A percentile compares a stretch with the other conserved stretches of the same genome.
Evolutionary conservation across 352 stramenopile species (phyloP).

Genomic region (Phytophthora pluvialis): DNA sequence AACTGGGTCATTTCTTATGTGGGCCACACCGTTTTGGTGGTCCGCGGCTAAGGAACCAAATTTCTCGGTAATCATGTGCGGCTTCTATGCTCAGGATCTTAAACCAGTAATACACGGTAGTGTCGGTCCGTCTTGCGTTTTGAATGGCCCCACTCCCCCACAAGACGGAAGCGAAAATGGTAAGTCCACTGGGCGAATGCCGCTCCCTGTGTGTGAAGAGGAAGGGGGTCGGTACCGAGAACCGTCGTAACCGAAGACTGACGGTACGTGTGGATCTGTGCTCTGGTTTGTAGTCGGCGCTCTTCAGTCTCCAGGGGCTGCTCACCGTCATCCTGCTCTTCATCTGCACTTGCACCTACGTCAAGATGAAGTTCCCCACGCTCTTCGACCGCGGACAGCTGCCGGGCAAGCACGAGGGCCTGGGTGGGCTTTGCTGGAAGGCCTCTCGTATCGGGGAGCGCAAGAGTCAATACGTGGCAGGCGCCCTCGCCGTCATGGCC

Average conservation of each 20-base stretch:
- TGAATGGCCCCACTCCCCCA: background rate
- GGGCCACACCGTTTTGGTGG: conserved; percentile 29
- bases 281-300: conserved; percentile 82
- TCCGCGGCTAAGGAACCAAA: conserved; percentile 8
- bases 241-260: conserved; percentile 8
- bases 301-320: conserved; percentile 97
- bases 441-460: conserved; percentile 92
- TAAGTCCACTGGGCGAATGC: conserved; percentile 12
- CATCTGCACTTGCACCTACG: conserved; percentile 98
- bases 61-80: conserved; percentile 7
- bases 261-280: conserved; percentile 6
- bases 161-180: conserved; percentile 14
- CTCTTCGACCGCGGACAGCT: conserved; percentile 94
- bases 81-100: conserved; percentile 14
- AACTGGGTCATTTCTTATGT: conserved; percentile 18
- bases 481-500: conserved; percentile 88
- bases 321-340: conserved; percentile 97
- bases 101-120: background rate
- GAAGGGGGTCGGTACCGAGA: background rate
- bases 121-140: background rate
- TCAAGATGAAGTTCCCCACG: conserved; percentile 94
- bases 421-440: conserved; percentile 93
- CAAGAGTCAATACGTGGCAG: conserved; percentile 90
- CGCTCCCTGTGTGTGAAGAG: background rate
- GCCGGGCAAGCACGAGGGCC: conserved; percentile 85